Base-by-base conservation (phyloP, 176 grass and related monocot species). In the Pontederia paniculata region DNA sequence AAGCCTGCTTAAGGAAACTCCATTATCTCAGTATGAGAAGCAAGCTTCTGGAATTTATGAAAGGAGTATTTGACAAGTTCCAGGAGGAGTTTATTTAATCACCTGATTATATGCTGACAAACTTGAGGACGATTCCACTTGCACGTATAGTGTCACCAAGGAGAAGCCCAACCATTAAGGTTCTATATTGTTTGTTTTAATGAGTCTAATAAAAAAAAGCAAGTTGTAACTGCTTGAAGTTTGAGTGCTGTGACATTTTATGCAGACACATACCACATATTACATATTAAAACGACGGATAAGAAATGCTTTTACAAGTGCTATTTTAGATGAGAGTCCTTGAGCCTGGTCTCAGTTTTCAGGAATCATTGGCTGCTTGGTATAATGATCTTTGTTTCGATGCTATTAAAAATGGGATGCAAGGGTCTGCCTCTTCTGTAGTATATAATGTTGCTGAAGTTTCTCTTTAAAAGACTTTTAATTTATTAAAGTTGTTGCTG, bases 1-100 rank as follows among this genome's bases (percentile, higher is more conserved):
- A 81, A 63, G 58, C 83, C 86, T 48, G 44, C 31, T 25, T 90
- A 23, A 77, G 59, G n/a, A n/a, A 43, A 97, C 91, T 43, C 80
- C 91, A 48, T 90, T 86, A 10, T 86, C 91, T n/a, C n/a, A n/a
- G n/a, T 53, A 58, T 97, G 88, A 94, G 52, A 94, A 94, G 23
- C 88, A 87, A 51, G 80, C 73, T 15, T 68, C 73, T 66, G 78
- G 42, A 55, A 67, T 88, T 70, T 97, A 79, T 80, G 22, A 78
- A 80, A 57, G 54, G 60, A 65, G 54, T 90, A 81, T 97, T 97
- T 76, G 71, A 81, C 54, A 79, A 67, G 52, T 97, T 97, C 68
- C 86, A 88, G 65, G 74, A 81, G 42, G 86, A 97, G 67, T 97
- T 97, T 86, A 59, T 71, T 42, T 64, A 81, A 68, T 97, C 91